Percentiles rank a stretch among this genome's conserved stretches.
Evolutionary conservation across 108 stramenopile species (phyloP).

Genomic region (Cyclostephanos invisitatus): DNA sequence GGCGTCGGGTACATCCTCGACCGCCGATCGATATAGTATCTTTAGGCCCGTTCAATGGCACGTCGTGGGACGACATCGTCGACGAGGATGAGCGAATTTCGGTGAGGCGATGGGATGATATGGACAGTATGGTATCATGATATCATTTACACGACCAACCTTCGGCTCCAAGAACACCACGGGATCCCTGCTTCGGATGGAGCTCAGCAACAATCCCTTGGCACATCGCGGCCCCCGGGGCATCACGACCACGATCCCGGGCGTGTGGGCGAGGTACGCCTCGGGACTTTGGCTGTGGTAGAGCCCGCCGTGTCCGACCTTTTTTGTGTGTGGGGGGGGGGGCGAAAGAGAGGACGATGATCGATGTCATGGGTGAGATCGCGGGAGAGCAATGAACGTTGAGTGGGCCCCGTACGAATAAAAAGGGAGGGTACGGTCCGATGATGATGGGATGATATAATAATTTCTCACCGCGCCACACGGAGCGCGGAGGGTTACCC

Average conservation of each 20-base stretch:
- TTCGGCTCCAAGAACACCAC: slow-evolving; percentile 98
- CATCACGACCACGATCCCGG: slow-evolving; percentile 95
- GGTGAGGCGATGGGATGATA: background rate
- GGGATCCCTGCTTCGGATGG: slow-evolving; percentile 91
- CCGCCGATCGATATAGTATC: slow-evolving; percentile 93
- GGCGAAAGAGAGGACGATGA: background rate
- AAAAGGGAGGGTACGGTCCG: too few relatives aligned
- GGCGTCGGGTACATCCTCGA: slow-evolving; percentile 92
- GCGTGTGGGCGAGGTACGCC: slow-evolving; percentile 94
- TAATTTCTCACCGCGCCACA: slow-evolving; percentile 88
- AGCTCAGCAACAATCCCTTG: slow-evolving; percentile 91
- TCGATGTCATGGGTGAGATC: background rate
- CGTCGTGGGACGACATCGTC: too few relatives aligned
- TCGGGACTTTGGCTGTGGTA: slow-evolving; percentile 98
- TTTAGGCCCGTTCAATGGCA: too few relatives aligned
- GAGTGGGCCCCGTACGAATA: too few relatives aligned
- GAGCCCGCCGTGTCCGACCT: slow-evolving; percentile 83
- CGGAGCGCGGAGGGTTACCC: slow-evolving; percentile 91
- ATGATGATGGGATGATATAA: background rate
- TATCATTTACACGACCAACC: slow-evolving; percentile 28
- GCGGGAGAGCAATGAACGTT: too few relatives aligned
- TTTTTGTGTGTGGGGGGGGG: too few relatives aligned
- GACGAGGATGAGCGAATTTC: too few relatives aligned
- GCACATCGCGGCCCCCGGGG: slow-evolving; percentile 91
- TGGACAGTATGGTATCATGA: too few relatives aligned